Conservation (phyloP, 768 basidiomycete species). For the Pleurotus citrinopileatus region DNA sequence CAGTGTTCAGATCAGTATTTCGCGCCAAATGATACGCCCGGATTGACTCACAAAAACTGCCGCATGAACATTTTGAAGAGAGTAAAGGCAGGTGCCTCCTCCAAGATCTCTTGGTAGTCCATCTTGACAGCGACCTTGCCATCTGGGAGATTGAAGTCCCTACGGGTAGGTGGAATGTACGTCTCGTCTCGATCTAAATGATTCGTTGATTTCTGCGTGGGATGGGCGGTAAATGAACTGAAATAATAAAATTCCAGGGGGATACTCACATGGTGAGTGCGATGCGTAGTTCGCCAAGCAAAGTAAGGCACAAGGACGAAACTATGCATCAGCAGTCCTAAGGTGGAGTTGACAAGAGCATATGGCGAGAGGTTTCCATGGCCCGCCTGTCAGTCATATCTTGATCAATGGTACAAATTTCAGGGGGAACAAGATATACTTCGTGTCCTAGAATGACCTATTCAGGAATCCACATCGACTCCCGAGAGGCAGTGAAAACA, state of each 20-base stretch:
- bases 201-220: conserved; percentile 39
- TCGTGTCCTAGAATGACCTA: conserved; percentile 35
- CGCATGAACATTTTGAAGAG: conserved; percentile 45
- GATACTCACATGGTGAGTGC: conserved; percentile 55
- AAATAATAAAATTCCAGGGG: neutral
- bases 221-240: neutral
- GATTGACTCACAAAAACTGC: conserved; percentile 45
- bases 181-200: conserved; percentile 73
- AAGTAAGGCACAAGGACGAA: conserved; percentile 56
- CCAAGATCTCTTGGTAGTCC: conserved; percentile 45
- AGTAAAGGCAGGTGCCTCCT: conserved; percentile 49
- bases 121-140: conserved; percentile 35
- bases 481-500: conserved; percentile 13
- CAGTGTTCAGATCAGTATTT: neutral
- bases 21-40: neutral
- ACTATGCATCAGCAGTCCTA: conserved; percentile 42
- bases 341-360: conserved; percentile 30
- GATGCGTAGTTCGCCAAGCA: conserved; percentile 68
- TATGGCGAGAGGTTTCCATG: conserved; percentile 45
- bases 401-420: neutral
- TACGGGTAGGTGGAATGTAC: conserved; percentile 49
- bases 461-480: neutral
- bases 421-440: conserved; percentile 20
- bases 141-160: conserved; percentile 41
- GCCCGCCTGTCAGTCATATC: conserved; percentile 34